Conservation (phyloP, 352 stramenopile species). For the Blastocystis hominis region DNA sequence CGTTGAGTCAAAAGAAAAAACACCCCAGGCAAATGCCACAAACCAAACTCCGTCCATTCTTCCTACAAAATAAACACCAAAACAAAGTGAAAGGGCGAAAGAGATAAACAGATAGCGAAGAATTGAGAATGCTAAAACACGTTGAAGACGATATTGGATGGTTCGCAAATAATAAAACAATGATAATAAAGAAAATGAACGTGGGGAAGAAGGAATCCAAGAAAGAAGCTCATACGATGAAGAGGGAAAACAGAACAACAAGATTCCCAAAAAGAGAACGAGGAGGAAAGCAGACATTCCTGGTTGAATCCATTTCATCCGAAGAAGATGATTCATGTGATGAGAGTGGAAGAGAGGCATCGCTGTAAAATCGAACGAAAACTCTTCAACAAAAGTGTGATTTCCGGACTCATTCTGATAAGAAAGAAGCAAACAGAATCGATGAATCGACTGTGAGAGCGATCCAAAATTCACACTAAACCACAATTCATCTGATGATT, state of each 20-base stretch:
- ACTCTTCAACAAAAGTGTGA: neutral
- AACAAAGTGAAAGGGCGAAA: neutral
- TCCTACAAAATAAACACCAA: neutral
- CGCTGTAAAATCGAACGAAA: neutral
- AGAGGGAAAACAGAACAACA: neutral
- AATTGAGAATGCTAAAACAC: neutral
- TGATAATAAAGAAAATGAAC: neutral
- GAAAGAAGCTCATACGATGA: neutral
- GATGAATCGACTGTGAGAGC: neutral
- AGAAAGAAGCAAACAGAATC: neutral
- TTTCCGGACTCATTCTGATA: neutral
- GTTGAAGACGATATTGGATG: neutral
- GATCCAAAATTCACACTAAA: neutral
- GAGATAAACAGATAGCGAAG: neutral
- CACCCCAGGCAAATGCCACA: neutral
- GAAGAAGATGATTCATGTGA: neutral
- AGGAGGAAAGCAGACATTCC: neutral
- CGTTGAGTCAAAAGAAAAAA: neutral
- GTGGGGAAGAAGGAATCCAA: neutral
- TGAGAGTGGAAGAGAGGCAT: neutral
- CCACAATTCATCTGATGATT: neutral
- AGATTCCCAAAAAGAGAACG: neutral
- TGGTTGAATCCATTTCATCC: neutral
- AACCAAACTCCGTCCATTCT: neutral
- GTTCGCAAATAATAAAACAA: too few relatives aligned